Percentiles rank a stretch among this genome's conserved stretches.
Evolutionary conservation across 75 land plant species (phyloP).

Genomic region (Cunninghamia lanceolata): DNA sequence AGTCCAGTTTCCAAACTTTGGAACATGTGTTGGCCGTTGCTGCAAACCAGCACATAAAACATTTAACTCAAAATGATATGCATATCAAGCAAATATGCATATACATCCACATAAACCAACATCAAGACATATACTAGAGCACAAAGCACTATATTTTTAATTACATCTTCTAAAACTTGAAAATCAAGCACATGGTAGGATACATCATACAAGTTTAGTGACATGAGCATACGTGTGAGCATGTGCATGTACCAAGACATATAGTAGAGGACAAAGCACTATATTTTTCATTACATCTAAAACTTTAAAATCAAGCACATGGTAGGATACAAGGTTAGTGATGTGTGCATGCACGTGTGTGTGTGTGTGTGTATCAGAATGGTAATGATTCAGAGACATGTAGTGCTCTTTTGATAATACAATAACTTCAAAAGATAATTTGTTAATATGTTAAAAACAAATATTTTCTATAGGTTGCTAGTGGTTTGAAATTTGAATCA

Average conservation of each 20-base stretch:
- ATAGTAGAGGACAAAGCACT: background rate
- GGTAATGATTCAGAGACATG: too few species aligned
- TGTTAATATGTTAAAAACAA: too few species aligned
- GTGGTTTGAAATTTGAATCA: too few species aligned
- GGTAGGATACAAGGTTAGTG: background rate
- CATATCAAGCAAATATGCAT: background rate
- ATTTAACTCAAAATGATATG: background rate
- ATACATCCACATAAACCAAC: background rate
- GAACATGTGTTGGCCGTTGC: conserved; percentile 44
- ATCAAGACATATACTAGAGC: background rate
- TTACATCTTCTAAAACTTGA: background rate
- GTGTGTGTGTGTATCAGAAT: too few species aligned
- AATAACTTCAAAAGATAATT: too few species aligned
- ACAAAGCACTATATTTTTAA: background rate
- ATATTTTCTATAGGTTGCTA: too few species aligned
- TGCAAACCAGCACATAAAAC: conserved; percentile 2
- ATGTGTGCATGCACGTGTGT: background rate
- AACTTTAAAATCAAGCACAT: background rate
- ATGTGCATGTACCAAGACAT: background rate
- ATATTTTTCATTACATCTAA: background rate
- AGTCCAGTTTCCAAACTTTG: conserved; percentile 69
- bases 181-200: background rate
- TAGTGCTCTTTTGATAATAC: too few species aligned
- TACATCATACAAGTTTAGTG: background rate
- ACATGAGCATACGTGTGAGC: too few species aligned